Percentiles rank a stretch among this genome's conserved stretches.
phyloP scores from a whole-genome alignment of 2,329 filamentous ascomycete species.

The Colletotrichum sp. region DNA sequence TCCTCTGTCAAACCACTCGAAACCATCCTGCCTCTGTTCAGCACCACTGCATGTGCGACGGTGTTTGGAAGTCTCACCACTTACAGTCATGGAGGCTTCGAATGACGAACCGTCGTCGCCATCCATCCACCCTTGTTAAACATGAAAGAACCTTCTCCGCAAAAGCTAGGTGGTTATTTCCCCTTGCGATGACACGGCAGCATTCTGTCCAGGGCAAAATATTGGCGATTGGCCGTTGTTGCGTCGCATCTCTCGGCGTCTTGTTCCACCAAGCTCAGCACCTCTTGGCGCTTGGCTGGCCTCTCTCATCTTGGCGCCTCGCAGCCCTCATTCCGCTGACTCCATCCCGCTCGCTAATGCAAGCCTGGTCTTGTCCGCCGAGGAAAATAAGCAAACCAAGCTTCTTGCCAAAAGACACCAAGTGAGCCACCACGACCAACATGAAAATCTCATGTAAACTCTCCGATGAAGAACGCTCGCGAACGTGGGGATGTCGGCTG shows the following conservation, averaged over 20 bases:
- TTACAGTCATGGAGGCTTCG: background rate
- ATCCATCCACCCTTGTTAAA: background rate
- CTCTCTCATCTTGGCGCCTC: slow-evolving; percentile 1
- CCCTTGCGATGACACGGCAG: background rate
- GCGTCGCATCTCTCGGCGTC: background rate
- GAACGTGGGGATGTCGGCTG: background rate
- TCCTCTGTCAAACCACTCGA: background rate
- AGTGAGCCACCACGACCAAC: background rate
- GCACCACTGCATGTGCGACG: background rate
- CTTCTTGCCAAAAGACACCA: background rate
- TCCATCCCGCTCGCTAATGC: background rate
- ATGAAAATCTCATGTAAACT: background rate
- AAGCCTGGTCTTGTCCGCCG: background rate
- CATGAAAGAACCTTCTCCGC: slow-evolving; percentile 4
- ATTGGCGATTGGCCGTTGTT: background rate
- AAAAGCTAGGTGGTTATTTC: background rate
- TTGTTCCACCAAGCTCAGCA: background rate
- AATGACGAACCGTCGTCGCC: background rate
- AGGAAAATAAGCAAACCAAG: slow-evolving; percentile 13
- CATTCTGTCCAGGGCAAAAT: background rate
- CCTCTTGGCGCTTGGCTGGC: slow-evolving; percentile 11
- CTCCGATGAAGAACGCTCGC: background rate
- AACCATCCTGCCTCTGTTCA: background rate
- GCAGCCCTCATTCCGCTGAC: background rate
- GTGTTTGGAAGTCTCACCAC: background rate